Evolutionary conservation across 2,329 filamentous ascomycete species (phyloP).

Genomic region (Tolypocladium ovalisporum): DNA sequence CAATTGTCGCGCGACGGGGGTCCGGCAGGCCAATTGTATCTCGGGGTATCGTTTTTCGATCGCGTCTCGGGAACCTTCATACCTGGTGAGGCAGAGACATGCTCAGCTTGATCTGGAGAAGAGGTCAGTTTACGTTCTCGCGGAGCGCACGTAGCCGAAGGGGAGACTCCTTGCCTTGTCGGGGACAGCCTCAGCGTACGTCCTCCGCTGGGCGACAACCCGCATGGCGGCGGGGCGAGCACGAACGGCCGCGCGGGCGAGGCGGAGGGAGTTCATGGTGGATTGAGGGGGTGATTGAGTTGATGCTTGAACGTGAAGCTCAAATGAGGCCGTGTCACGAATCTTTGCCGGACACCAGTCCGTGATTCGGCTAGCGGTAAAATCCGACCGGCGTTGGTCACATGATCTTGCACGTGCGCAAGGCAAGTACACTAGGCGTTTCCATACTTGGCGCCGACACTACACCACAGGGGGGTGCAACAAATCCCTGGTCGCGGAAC

Average conservation of each 20-base stretch:
- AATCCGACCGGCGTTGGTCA: slow-evolving; percentile 24
- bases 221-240: slow-evolving; percentile 68
- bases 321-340: slow-evolving; percentile 32
- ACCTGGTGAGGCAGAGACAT: slow-evolving; percentile 97
- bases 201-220: slow-evolving; percentile 70
- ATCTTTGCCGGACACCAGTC: slow-evolving; percentile 33
- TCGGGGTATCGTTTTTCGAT: slow-evolving; percentile 10
- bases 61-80: slow-evolving; percentile 30
- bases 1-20: slow-evolving; percentile 10
- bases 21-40: slow-evolving; percentile 16
- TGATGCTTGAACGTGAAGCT: slow-evolving; percentile 32
- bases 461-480: neutral
- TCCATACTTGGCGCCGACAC: neutral
- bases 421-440: neutral
- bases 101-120: slow-evolving; percentile 79
- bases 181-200: slow-evolving; percentile 78
- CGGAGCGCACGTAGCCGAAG: slow-evolving; percentile 8
- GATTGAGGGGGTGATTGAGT: slow-evolving; percentile 36
- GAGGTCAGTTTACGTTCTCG: slow-evolving; percentile 11
- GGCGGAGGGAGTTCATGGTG: slow-evolving; percentile 89
- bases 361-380: slow-evolving; percentile 27
- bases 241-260: slow-evolving; percentile 82
- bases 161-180: slow-evolving; percentile 55
- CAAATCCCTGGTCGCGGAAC: neutral
- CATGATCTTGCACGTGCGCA: slow-evolving; percentile 23